phyloP scores from a whole-genome alignment of 1,284 basidiomycete species.

The Pseudozyma sp. region DNA sequence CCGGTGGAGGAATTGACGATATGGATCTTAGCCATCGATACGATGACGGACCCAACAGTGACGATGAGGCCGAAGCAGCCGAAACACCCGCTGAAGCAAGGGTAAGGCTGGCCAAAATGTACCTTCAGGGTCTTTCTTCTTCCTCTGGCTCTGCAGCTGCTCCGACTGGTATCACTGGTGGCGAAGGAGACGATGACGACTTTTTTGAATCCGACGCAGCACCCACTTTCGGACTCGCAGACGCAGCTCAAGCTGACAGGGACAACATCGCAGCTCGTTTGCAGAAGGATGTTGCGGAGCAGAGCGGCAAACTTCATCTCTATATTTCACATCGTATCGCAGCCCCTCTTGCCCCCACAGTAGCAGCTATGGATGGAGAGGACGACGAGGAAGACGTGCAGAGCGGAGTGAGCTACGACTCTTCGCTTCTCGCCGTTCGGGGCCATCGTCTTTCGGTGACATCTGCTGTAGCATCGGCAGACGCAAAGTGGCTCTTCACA shows the following conservation, averaged over 20 bases:
- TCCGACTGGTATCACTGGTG: not conserved
- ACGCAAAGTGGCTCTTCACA: slow-evolving; percentile 75
- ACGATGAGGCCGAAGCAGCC: slow-evolving; percentile 53
- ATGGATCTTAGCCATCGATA: slow-evolving; percentile 62
- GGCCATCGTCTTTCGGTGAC: slow-evolving; percentile 83
- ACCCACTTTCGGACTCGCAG: slow-evolving; percentile 71
- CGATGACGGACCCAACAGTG: slow-evolving; percentile 37
- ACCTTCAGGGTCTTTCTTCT: slow-evolving; percentile 79
- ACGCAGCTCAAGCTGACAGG: slow-evolving; percentile 91
- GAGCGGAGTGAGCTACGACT: slow-evolving; percentile 1
- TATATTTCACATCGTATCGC: slow-evolving; percentile 73
- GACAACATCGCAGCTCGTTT: slow-evolving; percentile 90
- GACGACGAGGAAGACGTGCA: not conserved
- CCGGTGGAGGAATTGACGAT: slow-evolving; percentile 49
- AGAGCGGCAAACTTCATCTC: slow-evolving; percentile 77
- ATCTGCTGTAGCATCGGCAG: slow-evolving; percentile 78
- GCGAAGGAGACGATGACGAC: slow-evolving; percentile 30
- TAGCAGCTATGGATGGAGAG: not conserved
- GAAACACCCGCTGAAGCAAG: slow-evolving; percentile 95
- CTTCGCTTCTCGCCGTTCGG: slow-evolving; percentile 71
- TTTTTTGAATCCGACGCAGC: slow-evolving; percentile 71
- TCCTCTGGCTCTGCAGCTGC: not conserved
- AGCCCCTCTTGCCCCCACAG: slow-evolving; percentile 6
- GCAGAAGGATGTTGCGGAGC: slow-evolving; percentile 71
- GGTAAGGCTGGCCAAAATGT: slow-evolving; percentile 87